phyloP scores from a whole-genome alignment of 2,329 filamentous ascomycete genomes.

The Aureobasidium subglaciale region DNA sequence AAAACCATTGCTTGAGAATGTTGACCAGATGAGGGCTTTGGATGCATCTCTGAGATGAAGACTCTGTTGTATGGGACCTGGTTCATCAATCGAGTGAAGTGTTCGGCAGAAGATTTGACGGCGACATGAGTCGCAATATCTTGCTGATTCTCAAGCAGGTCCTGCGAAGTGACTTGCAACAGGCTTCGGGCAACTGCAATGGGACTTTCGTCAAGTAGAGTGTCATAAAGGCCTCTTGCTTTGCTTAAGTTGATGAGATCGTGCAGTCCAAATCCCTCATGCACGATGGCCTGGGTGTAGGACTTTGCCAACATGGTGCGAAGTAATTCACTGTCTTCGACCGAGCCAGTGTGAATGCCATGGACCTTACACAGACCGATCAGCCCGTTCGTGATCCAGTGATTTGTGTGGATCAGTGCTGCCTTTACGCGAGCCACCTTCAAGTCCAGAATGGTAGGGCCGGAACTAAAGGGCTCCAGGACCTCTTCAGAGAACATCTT shows the following conservation, averaged over 20 bases:
- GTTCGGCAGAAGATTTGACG: too few species aligned
- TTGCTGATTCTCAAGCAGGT: not conserved
- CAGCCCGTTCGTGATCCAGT: not conserved
- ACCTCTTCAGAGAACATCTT: not conserved
- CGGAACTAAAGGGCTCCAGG: not conserved
- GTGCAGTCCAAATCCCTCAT: not conserved
- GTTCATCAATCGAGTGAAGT: too few species aligned
- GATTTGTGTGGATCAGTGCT: not conserved
- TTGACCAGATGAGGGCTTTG: not conserved
- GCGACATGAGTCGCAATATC: not conserved
- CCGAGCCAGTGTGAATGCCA: not conserved
- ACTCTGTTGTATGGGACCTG: too few species aligned
- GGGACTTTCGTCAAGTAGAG: too few species aligned
- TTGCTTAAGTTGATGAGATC: not conserved
- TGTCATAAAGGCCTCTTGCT: not conserved
- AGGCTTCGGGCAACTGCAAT: too few species aligned
- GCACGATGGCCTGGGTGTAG: not conserved
- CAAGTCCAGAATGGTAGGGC: not conserved
- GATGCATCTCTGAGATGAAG: too few species aligned
- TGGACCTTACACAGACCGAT: not conserved
- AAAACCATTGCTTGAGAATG: not conserved
- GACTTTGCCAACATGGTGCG: not conserved
- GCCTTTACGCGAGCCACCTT: not conserved
- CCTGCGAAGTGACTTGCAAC: not conserved
- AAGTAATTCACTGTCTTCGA: not conserved